Evolutionary conservation across 2,329 filamentous ascomycete genomes (phyloP).

Genomic region (Penicillium sp.): DNA sequence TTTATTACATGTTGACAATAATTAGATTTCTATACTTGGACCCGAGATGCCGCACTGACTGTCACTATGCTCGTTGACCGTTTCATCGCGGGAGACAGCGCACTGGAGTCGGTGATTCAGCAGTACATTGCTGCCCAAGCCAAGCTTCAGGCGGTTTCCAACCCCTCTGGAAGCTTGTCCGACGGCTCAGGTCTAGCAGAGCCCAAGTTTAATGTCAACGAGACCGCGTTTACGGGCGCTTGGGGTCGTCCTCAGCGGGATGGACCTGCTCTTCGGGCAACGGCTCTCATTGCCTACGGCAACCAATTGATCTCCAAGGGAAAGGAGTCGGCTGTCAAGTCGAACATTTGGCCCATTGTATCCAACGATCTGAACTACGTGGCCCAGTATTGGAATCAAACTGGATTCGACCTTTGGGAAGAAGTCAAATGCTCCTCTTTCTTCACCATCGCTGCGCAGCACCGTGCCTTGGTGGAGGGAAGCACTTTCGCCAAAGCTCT

Average conservation of each 20-base stretch:
- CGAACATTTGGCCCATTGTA: slow-evolving; percentile 15
- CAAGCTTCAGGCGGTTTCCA: slow-evolving; percentile 64
- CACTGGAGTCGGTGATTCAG: slow-evolving; percentile 63
- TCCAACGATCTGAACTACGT: slow-evolving; percentile 18
- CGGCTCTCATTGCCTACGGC: slow-evolving; percentile 64
- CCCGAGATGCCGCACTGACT: slow-evolving; percentile 9
- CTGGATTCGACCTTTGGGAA: slow-evolving; percentile 22
- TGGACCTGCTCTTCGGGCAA: slow-evolving; percentile 74
- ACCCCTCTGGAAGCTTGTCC: slow-evolving; percentile 64
- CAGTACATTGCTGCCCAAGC: slow-evolving; percentile 70
- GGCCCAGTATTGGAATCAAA: slow-evolving; percentile 21
- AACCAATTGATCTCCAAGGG: slow-evolving; percentile 11
- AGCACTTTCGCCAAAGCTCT: slow-evolving; percentile 64
- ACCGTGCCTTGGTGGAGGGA: slow-evolving; percentile 52
- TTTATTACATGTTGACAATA: neutral
- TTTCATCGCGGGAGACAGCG: slow-evolving; percentile 54
- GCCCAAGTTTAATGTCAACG: slow-evolving; percentile 70
- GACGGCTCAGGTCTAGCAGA: slow-evolving; percentile 62
- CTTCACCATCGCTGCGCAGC: slow-evolving; percentile 20
- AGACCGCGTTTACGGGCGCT: slow-evolving; percentile 59
- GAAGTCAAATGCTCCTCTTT: slow-evolving; percentile 18
- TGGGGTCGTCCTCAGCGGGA: slow-evolving; percentile 82
- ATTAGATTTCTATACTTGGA: slow-evolving; percentile 11
- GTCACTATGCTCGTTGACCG: slow-evolving; percentile 5
- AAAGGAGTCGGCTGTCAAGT: slow-evolving; percentile 7